Percentiles rank a stretch among this genome's conserved stretches.
phyloP scores from a whole-genome alignment of 2,329 filamentous ascomycete genomes.

The Aspergillus vadensis region DNA sequence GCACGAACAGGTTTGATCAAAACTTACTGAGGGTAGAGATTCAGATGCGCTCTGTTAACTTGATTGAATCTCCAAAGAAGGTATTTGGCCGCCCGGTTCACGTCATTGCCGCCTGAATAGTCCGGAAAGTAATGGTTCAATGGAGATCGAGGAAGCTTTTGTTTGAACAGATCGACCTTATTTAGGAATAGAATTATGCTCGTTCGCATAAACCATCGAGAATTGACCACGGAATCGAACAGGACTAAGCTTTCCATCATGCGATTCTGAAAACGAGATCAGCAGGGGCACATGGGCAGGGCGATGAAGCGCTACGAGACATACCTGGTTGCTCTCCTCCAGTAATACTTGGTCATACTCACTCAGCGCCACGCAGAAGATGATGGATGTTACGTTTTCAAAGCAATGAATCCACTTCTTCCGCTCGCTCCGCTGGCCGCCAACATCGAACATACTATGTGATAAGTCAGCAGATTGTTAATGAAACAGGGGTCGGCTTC shows the following conservation, averaged over 20 bases:
- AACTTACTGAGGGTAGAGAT: slow-evolving; percentile 94
- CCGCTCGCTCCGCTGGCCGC: slow-evolving; percentile 91
- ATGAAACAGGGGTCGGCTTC: slow-evolving; percentile 1
- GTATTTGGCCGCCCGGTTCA: slow-evolving; percentile 97
- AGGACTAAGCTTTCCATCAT: slow-evolving; percentile 99
- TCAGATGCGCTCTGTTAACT: slow-evolving; percentile 93
- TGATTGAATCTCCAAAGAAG: slow-evolving; percentile 98
- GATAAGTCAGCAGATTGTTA: slow-evolving; percentile 27
- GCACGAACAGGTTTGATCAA: background rate
- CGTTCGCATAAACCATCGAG: slow-evolving; percentile 97
- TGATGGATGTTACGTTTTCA: slow-evolving; percentile 98
- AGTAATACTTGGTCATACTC: slow-evolving; percentile 97
- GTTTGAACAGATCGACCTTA: slow-evolving; percentile 97
- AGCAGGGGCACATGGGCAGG: slow-evolving; percentile 17
- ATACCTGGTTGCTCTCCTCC: slow-evolving; percentile 94
- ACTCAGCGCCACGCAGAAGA: slow-evolving; percentile 96
- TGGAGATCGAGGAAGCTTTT: slow-evolving; percentile 86
- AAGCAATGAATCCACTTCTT: slow-evolving; percentile 99
- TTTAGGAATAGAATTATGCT: slow-evolving; percentile 99
- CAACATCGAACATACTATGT: slow-evolving; percentile 95
- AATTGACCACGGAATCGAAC: slow-evolving; percentile 98
- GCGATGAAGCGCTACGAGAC: slow-evolving; percentile 26
- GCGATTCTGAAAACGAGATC: slow-evolving; percentile 68
- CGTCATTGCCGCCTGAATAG: slow-evolving; percentile 95
- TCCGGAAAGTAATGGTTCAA: slow-evolving; percentile 96